Percentiles rank a stretch among this genome's conserved stretches.
Conservation (phyloP, 2,329 filamentous ascomycete genomes). For the Exophiala aquamarina region DNA sequence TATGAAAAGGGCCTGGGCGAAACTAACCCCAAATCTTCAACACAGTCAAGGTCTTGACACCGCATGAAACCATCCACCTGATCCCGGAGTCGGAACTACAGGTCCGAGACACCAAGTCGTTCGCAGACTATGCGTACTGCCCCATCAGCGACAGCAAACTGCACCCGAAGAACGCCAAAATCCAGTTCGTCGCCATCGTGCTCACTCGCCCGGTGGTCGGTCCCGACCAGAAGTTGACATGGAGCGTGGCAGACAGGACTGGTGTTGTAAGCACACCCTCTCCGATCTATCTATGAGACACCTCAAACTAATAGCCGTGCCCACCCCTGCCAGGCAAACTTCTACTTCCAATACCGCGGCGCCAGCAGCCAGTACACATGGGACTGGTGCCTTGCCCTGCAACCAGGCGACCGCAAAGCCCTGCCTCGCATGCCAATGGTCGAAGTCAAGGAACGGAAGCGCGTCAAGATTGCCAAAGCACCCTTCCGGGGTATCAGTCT, state of each 20-base stretch:
- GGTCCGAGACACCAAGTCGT: constrained; percentile 17
- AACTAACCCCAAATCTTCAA: neutral
- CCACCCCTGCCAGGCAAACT: constrained; percentile 20
- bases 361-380: constrained; percentile 23
- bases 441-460: constrained; percentile 21
- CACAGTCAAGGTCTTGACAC: constrained; percentile 23
- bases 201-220: constrained; percentile 19
- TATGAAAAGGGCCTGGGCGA: too few species aligned
- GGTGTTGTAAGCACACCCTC: constrained; percentile 20
- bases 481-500: constrained; percentile 22
- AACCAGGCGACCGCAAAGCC: constrained; percentile 24
- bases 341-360: constrained; percentile 29
- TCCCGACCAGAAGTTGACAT: constrained; percentile 18
- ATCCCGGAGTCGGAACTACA: constrained; percentile 22
- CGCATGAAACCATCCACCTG: constrained; percentile 25
- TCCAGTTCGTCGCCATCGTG: constrained; percentile 27
- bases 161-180: constrained; percentile 22
- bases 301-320: neutral
- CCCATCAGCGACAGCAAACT: constrained; percentile 16
- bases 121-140: constrained; percentile 25
- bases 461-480: constrained; percentile 18
- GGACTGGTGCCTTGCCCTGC: constrained; percentile 24
- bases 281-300: too few species aligned
- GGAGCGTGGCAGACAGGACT: constrained; percentile 24
- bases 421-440: constrained; percentile 26